Conservation (phyloP, 768 basidiomycete species). For the Kwoniella sp. region DNA sequence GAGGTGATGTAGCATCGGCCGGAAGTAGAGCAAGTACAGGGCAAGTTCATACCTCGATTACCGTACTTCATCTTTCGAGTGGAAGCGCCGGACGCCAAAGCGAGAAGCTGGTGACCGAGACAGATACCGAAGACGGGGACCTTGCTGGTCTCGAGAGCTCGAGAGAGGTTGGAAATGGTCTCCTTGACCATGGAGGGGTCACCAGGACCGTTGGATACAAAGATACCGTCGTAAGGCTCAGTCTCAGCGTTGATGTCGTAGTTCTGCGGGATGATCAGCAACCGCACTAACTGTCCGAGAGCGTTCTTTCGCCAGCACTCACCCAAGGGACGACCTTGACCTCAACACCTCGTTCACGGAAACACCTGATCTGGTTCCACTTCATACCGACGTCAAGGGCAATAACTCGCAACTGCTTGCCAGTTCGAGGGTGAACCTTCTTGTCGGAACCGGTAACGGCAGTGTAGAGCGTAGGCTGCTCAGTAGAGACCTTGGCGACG, state of each 20-base stretch:
- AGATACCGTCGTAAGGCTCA: constrained; percentile 92
- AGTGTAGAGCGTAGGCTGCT: constrained; percentile 67
- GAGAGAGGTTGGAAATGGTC: constrained; percentile 73
- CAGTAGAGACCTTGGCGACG: constrained; percentile 83
- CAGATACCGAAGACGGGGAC: constrained; percentile 96
- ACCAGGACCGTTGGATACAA: constrained; percentile 96
- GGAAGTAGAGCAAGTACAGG: constrained; percentile 88
- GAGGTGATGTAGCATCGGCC: constrained; percentile 98
- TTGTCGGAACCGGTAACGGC: constrained; percentile 62
- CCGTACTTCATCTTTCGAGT: constrained; percentile 99
- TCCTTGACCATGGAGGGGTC: constrained; percentile 80
- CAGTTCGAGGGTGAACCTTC: constrained; percentile 69
- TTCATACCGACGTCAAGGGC: constrained; percentile 99
- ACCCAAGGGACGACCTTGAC: constrained; percentile 95
- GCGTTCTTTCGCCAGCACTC: constrained; percentile 25
- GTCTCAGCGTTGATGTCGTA: constrained; percentile 73
- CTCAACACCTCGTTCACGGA: constrained; percentile 86
- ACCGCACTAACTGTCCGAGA: background rate
- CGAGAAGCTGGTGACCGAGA: constrained; percentile 94
- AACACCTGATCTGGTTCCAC: constrained; percentile 98
- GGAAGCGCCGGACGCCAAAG: constrained; percentile 86
- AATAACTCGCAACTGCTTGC: constrained; percentile 77
- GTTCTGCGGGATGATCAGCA: constrained; percentile 57
- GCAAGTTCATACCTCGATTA: constrained; percentile 98
- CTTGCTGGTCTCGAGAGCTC: constrained; percentile 62